Base-by-base conservation (phyloP, 768 basidiomycete genomes). In the Leccinum barrowsii region DNA sequence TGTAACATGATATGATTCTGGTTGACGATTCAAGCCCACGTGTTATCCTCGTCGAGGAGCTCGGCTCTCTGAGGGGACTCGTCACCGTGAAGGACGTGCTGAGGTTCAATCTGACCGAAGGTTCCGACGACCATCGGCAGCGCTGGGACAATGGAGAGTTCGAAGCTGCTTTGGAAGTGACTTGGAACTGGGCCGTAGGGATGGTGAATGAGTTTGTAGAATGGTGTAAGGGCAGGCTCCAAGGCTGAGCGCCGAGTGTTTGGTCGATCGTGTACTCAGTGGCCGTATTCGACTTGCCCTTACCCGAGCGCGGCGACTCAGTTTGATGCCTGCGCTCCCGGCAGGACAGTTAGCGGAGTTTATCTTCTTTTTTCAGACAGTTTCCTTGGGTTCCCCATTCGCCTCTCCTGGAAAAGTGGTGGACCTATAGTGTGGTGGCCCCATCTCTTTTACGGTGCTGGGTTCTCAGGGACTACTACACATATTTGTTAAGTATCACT, bases 81-180 rank as follows among this genome's bases (percentile, higher is more conserved):
- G 86, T 98, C 35, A 98, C 95, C 0, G 92, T 98, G 50, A 99
- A 99, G 70, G 97, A 99, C 67, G 93, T 98, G 4, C 75, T 99
- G 15, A 87, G 87, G 54, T 93, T 95, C 68, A 96, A 90, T 57
- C 79, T 83, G 15, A 82, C 68, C 2, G 81, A 84, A 65, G 80
- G 80, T 58, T 78, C 80, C 15, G 79, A 78, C 35, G 77, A 76
- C 49, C 75, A 80, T 50, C 79, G 78, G 12, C 82, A 82, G 11
- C 59, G 52, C 24, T 85, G 83, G 84, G 82, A 84, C 63, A 80
- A 78, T 42, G 86, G 85, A 5, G 85, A 85, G n/a, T 72, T 87
- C 12, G 85, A 87, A 65, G 84, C 82, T 13, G 67, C 85, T 50
- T 70, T 87, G 52, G 85, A 86, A 68, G 83, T 86, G 59, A 66